A percentile compares a stretch with the other conserved stretches of the same genome.
phyloP scores from a whole-genome alignment of 805 yeast genomes.

The Jamesozyma gamospora region DNA sequence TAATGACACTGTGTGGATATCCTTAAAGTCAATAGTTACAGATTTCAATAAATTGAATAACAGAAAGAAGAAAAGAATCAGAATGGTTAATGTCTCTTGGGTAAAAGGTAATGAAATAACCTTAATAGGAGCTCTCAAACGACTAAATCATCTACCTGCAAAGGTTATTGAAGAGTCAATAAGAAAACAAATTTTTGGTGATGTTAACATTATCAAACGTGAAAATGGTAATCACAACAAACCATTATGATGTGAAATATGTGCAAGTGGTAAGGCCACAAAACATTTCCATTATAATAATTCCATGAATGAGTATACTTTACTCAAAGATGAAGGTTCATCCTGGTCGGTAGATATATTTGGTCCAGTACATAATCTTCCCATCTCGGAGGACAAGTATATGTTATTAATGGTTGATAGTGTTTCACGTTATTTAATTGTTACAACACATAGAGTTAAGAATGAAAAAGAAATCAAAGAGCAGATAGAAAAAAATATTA shows the following conservation, averaged over 20 bases:
- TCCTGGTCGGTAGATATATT: slow-evolving; percentile 7
- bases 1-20: too few relatives aligned
- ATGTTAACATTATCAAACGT: too few relatives aligned
- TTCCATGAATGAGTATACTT: slow-evolving; percentile 4
- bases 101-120: too few relatives aligned
- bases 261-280: slow-evolving; percentile 1
- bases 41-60: too few relatives aligned
- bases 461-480: neutral
- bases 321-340: slow-evolving; percentile 1
- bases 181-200: too few relatives aligned
- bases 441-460: slow-evolving; percentile 1
- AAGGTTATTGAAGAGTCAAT: too few relatives aligned
- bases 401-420: slow-evolving; percentile 7
- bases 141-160: too few relatives aligned
- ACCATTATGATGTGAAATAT: slow-evolving; percentile 2
- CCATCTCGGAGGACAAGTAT: neutral
- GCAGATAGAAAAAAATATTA: slow-evolving; percentile 3
- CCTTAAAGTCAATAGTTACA: too few relatives aligned
- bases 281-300: slow-evolving; percentile 2
- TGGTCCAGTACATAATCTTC: slow-evolving; percentile 3
- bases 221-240: too few relatives aligned
- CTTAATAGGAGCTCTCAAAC: too few relatives aligned
- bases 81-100: too few relatives aligned
- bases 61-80: too few relatives aligned
- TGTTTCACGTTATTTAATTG: slow-evolving; percentile 4